Conservation (phyloP, 2,329 filamentous ascomycete species). For the Penicillium sp. region DNA sequence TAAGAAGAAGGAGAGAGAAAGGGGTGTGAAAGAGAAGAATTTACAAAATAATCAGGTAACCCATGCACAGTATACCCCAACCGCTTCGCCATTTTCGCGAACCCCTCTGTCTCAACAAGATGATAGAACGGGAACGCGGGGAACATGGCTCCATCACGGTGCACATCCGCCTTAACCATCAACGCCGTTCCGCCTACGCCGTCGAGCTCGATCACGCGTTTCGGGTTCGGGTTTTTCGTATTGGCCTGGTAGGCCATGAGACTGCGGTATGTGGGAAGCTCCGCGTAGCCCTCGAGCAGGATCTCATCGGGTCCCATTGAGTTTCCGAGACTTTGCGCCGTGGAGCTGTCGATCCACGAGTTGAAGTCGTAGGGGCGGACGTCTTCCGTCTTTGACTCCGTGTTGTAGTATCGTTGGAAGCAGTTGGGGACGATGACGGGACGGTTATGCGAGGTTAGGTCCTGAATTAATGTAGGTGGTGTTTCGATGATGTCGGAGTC, state of each 20-base stretch:
- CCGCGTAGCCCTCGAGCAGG: constrained; percentile 87
- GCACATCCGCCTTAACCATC: constrained; percentile 94
- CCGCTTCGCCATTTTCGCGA: constrained; percentile 93
- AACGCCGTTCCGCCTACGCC: constrained; percentile 93
- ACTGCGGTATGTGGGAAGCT: constrained; percentile 88
- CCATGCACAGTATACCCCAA: constrained; percentile 85
- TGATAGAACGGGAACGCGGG: constrained; percentile 96
- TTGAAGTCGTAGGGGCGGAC: constrained; percentile 95
- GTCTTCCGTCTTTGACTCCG: constrained; percentile 69
- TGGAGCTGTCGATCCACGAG: constrained; percentile 90
- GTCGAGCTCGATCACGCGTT: constrained; percentile 76
- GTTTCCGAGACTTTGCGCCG: constrained; percentile 73
- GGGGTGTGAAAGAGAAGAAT: constrained; percentile 34
- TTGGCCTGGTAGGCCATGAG: constrained; percentile 85
- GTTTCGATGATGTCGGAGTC: constrained; percentile 92
- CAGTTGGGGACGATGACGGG: constrained; percentile 95
- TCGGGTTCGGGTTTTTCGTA: constrained; percentile 56
- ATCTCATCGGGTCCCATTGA: constrained; percentile 92
- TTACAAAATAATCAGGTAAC: constrained; percentile 95
- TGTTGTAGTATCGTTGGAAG: constrained; percentile 84
- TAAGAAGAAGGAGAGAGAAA: neutral
- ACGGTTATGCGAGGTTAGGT: constrained; percentile 85
- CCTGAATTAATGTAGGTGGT: constrained; percentile 82
- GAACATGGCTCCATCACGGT: constrained; percentile 98
- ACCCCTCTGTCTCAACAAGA: constrained; percentile 96